Base-by-base conservation (phyloP, 176 grass and related monocot species). In the Oryza glaberrima region DNA sequence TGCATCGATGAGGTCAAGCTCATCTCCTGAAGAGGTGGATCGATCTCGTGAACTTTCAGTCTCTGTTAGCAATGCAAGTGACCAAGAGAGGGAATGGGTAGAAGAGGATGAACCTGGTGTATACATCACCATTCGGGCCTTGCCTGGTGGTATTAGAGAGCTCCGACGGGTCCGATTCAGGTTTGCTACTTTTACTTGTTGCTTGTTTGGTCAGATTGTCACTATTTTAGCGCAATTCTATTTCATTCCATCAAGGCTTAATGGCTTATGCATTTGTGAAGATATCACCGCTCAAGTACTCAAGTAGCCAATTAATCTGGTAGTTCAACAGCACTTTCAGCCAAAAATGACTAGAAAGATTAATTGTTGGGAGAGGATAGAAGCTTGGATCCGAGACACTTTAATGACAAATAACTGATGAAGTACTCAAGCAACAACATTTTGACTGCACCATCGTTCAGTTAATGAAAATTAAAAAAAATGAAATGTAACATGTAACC, bases 101-200 rank as follows among this genome's bases (percentile, higher is more conserved):
- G 90, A 97, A 77, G 94, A 97, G 83, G 94, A 97, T 60, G 90
- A 94, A 22, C 88, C 94, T 47, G 94, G 92, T 76, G 92, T 97
- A 38, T 97, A 97, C 70, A 92, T 97, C 69, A 92, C 94, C 65
- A 83, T 97, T 65, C 81, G 90, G 15, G 88, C 69, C 83, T 83
- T 94, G 83, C 90, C 90, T 58, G 90, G 90, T 79, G 85, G 92
- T 41, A 88, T 89, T 67, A 89, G 94, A 88, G 94, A 97, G 79
- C 90, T 97, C 48, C 82, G 90, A 8, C 90, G 94, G 6, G 86
- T 97, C 51, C 76, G 92, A 78, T 97, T 97, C 83, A 97, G 94
- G 94, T 94, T 76, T 81, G 82, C 30, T 45, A 76, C 46, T 14
- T 88, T 58, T 89, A 17, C 65, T 79, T 11, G 7, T 66, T 30